Conservation (phyloP, 2,329 filamentous ascomycete genomes). For the Colletotrichum higginsianum region DNA sequence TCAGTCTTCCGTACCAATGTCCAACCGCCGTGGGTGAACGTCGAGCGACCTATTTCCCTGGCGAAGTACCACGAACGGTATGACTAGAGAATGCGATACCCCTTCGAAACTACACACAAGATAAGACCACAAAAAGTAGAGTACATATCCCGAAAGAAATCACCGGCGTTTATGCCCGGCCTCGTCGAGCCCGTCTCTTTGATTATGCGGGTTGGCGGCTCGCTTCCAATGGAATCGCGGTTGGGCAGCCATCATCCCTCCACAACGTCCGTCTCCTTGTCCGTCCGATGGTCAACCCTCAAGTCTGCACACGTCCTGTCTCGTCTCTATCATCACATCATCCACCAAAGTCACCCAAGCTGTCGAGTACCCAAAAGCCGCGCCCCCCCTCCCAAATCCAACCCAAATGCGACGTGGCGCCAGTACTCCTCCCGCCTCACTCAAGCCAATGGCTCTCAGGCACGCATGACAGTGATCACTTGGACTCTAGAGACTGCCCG, state of each 20-base stretch:
- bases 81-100: background rate
- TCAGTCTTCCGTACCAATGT: background rate
- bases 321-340: constrained; percentile 20
- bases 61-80: background rate
- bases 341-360: constrained; percentile 20
- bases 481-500: constrained; percentile 31
- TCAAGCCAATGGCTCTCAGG: constrained; percentile 41
- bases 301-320: constrained; percentile 5
- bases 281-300: constrained; percentile 28
- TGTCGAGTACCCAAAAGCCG: constrained; percentile 21
- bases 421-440: constrained; percentile 39
- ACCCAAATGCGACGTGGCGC: constrained; percentile 45
- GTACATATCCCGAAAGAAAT: constrained; percentile 30
- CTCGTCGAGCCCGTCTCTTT: constrained; percentile 25
- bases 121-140: constrained; percentile 24
- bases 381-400: constrained; percentile 18
- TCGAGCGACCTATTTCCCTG: background rate
- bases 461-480: constrained; percentile 42
- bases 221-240: constrained; percentile 31
- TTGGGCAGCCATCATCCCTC: constrained; percentile 44
- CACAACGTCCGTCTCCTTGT: constrained; percentile 18
- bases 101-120: constrained; percentile 12
- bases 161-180: constrained; percentile 34
- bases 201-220: constrained; percentile 33
- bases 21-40: background rate